Evolutionary conservation across 371 early-diverging fungal genomes (phyloP).

Genomic region (Mucor lusitanicus): DNA sequence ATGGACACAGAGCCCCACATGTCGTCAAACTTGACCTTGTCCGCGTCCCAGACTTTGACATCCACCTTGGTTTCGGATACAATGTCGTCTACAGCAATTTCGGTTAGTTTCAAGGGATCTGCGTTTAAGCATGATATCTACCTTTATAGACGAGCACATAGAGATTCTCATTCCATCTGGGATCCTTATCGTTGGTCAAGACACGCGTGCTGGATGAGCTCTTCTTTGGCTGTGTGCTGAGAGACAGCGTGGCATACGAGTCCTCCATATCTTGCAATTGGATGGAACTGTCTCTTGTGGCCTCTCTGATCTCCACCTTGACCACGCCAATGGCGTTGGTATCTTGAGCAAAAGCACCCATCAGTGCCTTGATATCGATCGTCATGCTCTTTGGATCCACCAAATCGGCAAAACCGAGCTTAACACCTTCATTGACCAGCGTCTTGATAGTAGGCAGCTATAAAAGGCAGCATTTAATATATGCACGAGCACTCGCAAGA

Average conservation of each 20-base stretch:
- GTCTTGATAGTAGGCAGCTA: slow-evolving; percentile 44
- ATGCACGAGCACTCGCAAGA: background rate
- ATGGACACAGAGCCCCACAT: slow-evolving; percentile 43
- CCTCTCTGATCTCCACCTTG: slow-evolving; percentile 36
- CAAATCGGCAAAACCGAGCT: slow-evolving; percentile 38
- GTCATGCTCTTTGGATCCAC: slow-evolving; percentile 52
- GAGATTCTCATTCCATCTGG: slow-evolving; percentile 44
- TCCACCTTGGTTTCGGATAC: slow-evolving; percentile 38
- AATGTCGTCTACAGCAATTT: slow-evolving; percentile 31
- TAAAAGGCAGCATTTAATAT: background rate
- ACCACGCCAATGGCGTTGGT: slow-evolving; percentile 45
- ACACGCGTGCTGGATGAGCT: slow-evolving; percentile 40
- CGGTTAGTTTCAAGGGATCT: background rate
- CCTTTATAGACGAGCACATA: slow-evolving; percentile 37
- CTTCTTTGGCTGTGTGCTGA: slow-evolving; percentile 42
- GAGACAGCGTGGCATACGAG: slow-evolving; percentile 39
- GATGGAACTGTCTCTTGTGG: slow-evolving; percentile 18
- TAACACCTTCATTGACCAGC: slow-evolving; percentile 42
- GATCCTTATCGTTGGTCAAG: slow-evolving; percentile 44
- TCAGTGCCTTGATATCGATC: slow-evolving; percentile 33
- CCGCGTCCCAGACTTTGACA: slow-evolving; percentile 51
- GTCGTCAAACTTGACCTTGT: slow-evolving; percentile 46
- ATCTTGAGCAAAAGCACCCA: slow-evolving; percentile 35
- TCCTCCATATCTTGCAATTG: slow-evolving; percentile 43
- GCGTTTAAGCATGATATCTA: background rate